These are phyloP conservation scores for Monilinia vaccinii-corymbosi DNA, from an alignment of 2,329 filamentous ascomycete species.

Conservation along the genomic window DNA sequence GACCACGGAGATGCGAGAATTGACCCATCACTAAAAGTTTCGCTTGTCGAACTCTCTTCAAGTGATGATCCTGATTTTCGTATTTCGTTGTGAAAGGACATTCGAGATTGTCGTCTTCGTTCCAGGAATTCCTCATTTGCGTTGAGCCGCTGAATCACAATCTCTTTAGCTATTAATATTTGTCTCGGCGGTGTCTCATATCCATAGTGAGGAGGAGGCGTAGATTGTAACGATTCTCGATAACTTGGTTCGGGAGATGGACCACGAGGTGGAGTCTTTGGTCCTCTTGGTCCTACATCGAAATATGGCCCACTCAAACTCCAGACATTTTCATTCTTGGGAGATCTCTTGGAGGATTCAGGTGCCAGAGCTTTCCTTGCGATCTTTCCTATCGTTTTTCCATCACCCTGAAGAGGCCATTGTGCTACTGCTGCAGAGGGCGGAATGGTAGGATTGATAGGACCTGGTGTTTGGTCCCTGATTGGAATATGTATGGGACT, in stretches of 20 bases:
- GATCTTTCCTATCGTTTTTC: not conserved
- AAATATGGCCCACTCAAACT: conserved; percentile 10
- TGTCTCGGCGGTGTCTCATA: conserved; percentile 17
- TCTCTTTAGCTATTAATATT: conserved; percentile 21
- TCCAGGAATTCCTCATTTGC: conserved; percentile 26
- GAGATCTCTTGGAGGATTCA: not conserved
- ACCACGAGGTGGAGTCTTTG: conserved; percentile 14
- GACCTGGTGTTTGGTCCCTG: not conserved
- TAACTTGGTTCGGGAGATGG: conserved; percentile 2
- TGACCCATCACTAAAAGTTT: conserved; percentile 12
- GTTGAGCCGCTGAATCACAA: conserved; percentile 18
- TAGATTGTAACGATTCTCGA: conserved; percentile 1
- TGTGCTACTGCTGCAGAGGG: not conserved
- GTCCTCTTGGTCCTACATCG: conserved; percentile 13
- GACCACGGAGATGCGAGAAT: conserved; percentile 5
- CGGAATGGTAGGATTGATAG: not conserved
- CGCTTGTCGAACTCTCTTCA: conserved; percentile 16
- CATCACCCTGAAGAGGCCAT: not conserved
- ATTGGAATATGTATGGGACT: conserved; percentile 2
- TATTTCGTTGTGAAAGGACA: conserved; percentile 23
- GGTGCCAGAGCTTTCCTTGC: not conserved
- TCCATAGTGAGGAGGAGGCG: conserved; percentile 8
- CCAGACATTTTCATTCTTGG: conserved; percentile 2
- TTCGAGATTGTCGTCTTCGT: conserved; percentile 19
- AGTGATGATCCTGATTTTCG: conserved; percentile 19